Base-by-base conservation (phyloP, 1,139 yeast species). In the Debaryomyces psychrophilus region DNA sequence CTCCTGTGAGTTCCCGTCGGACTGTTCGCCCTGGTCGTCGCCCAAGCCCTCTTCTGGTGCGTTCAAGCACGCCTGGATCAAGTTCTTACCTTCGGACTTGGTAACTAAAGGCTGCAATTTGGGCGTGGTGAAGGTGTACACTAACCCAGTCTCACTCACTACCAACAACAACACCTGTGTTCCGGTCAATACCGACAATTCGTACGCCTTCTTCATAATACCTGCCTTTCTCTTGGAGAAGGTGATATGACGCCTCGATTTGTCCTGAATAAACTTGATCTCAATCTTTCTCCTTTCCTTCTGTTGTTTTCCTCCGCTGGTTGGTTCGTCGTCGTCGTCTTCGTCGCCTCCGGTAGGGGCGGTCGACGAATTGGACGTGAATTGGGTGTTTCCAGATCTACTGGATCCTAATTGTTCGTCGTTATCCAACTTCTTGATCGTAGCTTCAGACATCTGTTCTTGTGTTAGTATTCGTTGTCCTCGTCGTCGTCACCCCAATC, bases 181-280 rank as follows among this genome's bases (percentile, higher is more conserved):
- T 44, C 99, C 99, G 8, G 99, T 93, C 58, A 93, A 79, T 43
- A 95, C 98, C 22, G 95, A 86, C 56, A 93, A 79, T 67, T 93
- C 99, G 70, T 93, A 93, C 14, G 99, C 99, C 74, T 87, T 93
- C 73, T 93, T 93, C 99, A 93, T 93, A 61, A 93, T 93, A 54
- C 99, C 99, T 37, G 97, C 98, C 71, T 93, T 92, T 69, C 99
- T 87, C 74, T 93, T 93, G 45, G 97, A 89, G 61, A 93, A 93
- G 23, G 99, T 93, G 58, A 93, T 93, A 70, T 93, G 99, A 63
- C 99, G 90, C 68, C 98, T 85, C 27, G 97, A 89, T 72, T 93
- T 93, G 69, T 93, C 97, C 70, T 92, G 96, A 61, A 93, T 93
- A 64, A 93, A 93, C 74, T 90, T 90, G 68, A 93, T 93, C 69